These are phyloP conservation scores for Gaeumannomyces tritici DNA, from an alignment of 2,329 filamentous ascomycete species.

Conservation along the genomic window DNA sequence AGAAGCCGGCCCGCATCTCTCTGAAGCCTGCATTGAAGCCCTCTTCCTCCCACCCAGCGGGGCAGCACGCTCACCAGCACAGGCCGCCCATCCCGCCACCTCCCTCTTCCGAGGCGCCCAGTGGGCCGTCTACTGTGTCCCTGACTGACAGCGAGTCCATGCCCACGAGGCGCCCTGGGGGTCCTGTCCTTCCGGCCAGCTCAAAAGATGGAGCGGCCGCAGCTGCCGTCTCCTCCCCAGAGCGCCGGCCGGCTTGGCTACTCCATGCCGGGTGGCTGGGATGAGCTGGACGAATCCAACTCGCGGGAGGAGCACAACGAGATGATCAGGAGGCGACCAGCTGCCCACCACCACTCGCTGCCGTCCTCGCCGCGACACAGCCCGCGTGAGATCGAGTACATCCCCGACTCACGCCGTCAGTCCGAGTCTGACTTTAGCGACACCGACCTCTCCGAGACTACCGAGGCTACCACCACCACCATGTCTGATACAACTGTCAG, in stretches of 20 bases:
- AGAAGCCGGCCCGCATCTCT: neutral
- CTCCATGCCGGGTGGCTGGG: constrained; percentile 1
- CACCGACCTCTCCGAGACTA: constrained; percentile 8
- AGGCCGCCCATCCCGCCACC: neutral
- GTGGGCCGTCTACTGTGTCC: neutral
- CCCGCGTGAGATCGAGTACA: constrained; percentile 4
- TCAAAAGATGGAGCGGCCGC: neutral
- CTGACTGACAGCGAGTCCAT: neutral
- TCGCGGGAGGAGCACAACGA: neutral
- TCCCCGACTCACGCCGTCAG: neutral
- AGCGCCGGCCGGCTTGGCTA: neutral
- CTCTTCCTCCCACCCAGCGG: neutral
- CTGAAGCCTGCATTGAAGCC: constrained; percentile 2
- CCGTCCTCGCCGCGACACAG: neutral
- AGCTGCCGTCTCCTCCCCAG: neutral
- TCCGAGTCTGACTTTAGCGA: constrained; percentile 7
- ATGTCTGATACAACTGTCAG: constrained; percentile 4
- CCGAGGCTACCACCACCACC: constrained; percentile 10
- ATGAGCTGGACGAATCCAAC: neutral
- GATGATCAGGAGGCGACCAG: neutral
- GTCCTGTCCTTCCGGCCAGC: neutral
- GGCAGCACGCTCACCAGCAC: neutral
- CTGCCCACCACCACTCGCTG: neutral
- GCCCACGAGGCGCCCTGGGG: neutral
- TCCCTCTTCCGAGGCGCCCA: neutral